These are phyloP conservation scores for Fusarium duplospermum DNA, from an alignment of 2,329 filamentous ascomycete genomes.

Conservation along the genomic window DNA sequence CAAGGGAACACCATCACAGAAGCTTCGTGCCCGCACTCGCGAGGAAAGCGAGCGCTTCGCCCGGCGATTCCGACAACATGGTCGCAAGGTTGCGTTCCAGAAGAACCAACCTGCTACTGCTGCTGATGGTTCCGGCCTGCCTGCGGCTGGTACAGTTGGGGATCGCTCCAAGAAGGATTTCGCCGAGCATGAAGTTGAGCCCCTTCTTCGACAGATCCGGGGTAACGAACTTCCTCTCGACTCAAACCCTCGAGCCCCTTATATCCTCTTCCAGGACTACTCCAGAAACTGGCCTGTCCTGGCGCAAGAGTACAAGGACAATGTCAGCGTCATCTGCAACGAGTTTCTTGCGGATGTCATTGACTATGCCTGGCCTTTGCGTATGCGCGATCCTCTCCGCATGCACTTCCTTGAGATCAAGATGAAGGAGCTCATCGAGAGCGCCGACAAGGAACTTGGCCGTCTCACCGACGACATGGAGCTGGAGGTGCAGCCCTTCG, in stretches of 20 bases:
- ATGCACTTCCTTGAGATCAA: slow-evolving; percentile 61
- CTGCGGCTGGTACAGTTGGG: slow-evolving; percentile 46
- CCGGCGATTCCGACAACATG: slow-evolving; percentile 60
- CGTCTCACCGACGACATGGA: slow-evolving; percentile 62
- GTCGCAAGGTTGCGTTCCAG: slow-evolving; percentile 60
- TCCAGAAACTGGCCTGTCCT: slow-evolving; percentile 64
- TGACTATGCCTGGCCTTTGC: slow-evolving; percentile 61
- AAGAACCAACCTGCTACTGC: slow-evolving; percentile 32
- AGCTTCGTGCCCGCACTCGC: slow-evolving; percentile 62
- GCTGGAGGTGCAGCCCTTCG: slow-evolving; percentile 64
- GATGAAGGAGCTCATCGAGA: slow-evolving; percentile 60
- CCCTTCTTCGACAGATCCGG: slow-evolving; percentile 61
- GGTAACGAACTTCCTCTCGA: slow-evolving; percentile 65
- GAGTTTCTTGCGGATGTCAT: slow-evolving; percentile 65
- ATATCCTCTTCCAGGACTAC: slow-evolving; percentile 66
- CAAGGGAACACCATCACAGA: slow-evolving; percentile 63
- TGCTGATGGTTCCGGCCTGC: slow-evolving; percentile 37
- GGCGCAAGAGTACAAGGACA: slow-evolving; percentile 66
- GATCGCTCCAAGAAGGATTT: slow-evolving; percentile 60
- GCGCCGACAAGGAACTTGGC: slow-evolving; percentile 59
- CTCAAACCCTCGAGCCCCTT: slow-evolving; percentile 63
- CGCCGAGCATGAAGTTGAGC: slow-evolving; percentile 60
- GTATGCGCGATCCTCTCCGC: slow-evolving; percentile 64
- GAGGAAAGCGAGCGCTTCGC: slow-evolving; percentile 65
- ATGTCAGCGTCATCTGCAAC: slow-evolving; percentile 64